Evolutionary conservation across 257 asterid genomes (phyloP).

Genomic region (Verbena officinalis): DNA sequence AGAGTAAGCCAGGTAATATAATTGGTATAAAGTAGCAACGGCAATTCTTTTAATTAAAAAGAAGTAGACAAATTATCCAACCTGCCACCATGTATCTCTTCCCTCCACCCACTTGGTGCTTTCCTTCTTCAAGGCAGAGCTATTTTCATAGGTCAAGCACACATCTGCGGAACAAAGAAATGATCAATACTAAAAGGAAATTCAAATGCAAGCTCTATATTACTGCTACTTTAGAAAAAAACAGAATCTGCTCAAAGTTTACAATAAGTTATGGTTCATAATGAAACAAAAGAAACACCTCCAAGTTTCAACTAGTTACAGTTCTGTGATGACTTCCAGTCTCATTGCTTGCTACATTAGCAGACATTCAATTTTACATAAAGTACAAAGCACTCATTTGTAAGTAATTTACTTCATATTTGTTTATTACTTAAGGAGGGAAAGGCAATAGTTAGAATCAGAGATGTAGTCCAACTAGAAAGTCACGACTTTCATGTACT

Average conservation of each 20-base stretch:
- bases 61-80: conserved; percentile 32
- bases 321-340: conserved; percentile 7
- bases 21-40: conserved; percentile 3
- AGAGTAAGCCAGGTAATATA: conserved; percentile 5
- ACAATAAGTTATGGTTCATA: neutral
- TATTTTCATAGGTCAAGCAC: conserved; percentile 84
- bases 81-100: conserved; percentile 99
- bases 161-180: conserved; percentile 58
- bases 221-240: neutral
- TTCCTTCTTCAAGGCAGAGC: conserved; percentile 75
- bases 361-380: conserved; percentile 12
- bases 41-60: conserved; percentile 19
- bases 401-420: conserved; percentile 15
- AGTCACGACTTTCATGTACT: conserved; percentile 27
- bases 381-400: conserved; percentile 1
- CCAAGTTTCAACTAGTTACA: neutral
- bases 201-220: conserved; percentile 5
- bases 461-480: conserved; percentile 11
- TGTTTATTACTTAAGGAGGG: conserved; percentile 4
- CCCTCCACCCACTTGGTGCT: conserved; percentile 81
- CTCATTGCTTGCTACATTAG: neutral
- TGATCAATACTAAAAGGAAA: conserved; percentile 19
- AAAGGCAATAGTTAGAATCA: conserved; percentile 10
- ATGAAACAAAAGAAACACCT: neutral
- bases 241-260: neutral